Evolutionary conservation across 805 yeast species (phyloP).

Genomic region (Kregervanrija delftensis): DNA sequence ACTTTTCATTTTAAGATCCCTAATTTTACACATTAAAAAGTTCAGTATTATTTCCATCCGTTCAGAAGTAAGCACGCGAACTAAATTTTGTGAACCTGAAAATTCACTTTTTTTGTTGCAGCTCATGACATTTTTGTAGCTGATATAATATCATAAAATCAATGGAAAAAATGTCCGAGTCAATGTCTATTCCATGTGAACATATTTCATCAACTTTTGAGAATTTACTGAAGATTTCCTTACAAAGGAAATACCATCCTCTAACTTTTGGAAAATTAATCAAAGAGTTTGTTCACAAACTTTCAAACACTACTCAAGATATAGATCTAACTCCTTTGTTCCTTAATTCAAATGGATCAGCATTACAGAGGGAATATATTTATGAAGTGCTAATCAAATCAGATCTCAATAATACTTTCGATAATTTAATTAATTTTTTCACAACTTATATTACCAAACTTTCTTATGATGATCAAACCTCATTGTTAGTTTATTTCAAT

Average conservation of each 20-base stretch:
- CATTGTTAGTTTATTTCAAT: conserved; percentile 21
- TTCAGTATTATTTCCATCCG: no score
- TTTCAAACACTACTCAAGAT: conserved; percentile 1
- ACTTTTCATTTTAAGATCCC: no score
- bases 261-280: conserved; percentile 20
- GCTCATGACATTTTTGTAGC: no score
- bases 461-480: conserved; percentile 16
- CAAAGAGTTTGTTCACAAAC: conserved; percentile 21
- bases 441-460: conserved; percentile 10
- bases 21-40: no score
- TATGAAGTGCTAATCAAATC: conserved; percentile 21
- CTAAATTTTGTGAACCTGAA: no score
- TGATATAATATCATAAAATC: no score
- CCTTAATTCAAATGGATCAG: conserved; percentile 10
- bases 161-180: no score
- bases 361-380: conserved; percentile 22
- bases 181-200: no score
- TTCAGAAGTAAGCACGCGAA: no score
- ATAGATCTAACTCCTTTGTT: conserved; percentile 17
- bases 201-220: conserved; percentile 7
- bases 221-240: conserved; percentile 16
- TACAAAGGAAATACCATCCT: conserved; percentile 19
- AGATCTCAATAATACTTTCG: conserved; percentile 20
- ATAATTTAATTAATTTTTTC: conserved; percentile 19
- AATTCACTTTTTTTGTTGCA: no score